phyloP scores from a whole-genome alignment of 2,329 filamentous ascomycete genomes.

The Neonectria hederae region DNA sequence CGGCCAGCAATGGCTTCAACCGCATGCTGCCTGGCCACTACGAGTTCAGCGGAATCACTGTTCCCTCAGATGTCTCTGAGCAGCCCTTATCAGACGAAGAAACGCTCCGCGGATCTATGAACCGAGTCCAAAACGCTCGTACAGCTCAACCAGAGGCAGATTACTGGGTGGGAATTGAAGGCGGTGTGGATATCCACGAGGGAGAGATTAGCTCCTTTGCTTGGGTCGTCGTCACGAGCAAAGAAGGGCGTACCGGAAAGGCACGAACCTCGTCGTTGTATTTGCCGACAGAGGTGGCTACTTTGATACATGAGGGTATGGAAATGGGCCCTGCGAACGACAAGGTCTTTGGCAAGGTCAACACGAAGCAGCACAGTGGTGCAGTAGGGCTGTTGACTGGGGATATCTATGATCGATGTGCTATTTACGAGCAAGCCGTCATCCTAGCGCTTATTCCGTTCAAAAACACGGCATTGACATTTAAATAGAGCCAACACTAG shows the following conservation, averaged over 20 bases:
- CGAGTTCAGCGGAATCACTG: conserved; percentile 43
- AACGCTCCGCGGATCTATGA: conserved; percentile 51
- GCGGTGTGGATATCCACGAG: conserved; percentile 48
- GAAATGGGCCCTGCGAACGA: conserved; percentile 54
- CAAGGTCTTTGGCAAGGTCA: conserved; percentile 47
- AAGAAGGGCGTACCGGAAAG: conserved; percentile 45
- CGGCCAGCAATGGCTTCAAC: conserved; percentile 49
- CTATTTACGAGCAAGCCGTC: conserved; percentile 52
- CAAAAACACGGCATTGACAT: conserved; percentile 48
- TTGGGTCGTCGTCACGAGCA: conserved; percentile 50
- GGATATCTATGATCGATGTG: conserved; percentile 48
- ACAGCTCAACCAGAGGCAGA: conserved; percentile 44
- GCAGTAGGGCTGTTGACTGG: conserved; percentile 53
- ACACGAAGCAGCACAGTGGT: conserved; percentile 51
- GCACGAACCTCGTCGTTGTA: conserved; percentile 52
- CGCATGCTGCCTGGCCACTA: conserved; percentile 47
- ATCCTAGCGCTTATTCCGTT: conserved; percentile 54
- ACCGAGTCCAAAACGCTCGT: conserved; percentile 49
- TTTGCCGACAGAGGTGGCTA: conserved; percentile 49
- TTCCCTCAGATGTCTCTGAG: conserved; percentile 51
- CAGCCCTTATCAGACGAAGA: conserved; percentile 52
- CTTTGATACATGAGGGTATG: conserved; percentile 48
- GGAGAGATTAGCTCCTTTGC: conserved; percentile 50
- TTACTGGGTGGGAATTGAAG: conserved; percentile 55
- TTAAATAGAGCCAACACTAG: conserved; percentile 24